A percentile compares a stretch with the other conserved stretches of the same genome.
phyloP scores from a whole-genome alignment of 108 stramenopile genomes.

The Skeletonema menzelii region DNA sequence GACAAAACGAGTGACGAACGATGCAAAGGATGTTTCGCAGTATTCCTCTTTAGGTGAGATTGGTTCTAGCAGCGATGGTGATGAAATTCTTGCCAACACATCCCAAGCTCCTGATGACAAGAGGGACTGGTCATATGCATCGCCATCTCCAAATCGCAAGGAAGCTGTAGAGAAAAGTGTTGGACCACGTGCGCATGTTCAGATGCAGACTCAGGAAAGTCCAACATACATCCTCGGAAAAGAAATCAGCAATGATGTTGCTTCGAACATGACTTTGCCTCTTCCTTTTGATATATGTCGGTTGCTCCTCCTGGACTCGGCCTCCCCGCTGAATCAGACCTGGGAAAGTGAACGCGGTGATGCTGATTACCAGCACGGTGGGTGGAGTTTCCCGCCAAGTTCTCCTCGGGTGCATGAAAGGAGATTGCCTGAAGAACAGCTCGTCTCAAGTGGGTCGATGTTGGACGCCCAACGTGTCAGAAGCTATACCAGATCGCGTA shows the following conservation, averaged over 20 bases:
- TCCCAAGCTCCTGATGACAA: slow-evolving; percentile 8
- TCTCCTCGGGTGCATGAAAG: slow-evolving; percentile 74
- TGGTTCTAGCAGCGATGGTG: slow-evolving; percentile 37
- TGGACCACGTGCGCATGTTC: slow-evolving; percentile 9
- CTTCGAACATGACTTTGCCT: slow-evolving; percentile 58
- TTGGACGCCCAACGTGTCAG: slow-evolving; percentile 68
- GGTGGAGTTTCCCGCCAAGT: slow-evolving; percentile 75
- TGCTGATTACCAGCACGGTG: slow-evolving; percentile 59
- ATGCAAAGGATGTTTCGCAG: slow-evolving; percentile 25
- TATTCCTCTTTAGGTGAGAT: slow-evolving; percentile 45
- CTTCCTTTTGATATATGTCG: slow-evolving; percentile 74
- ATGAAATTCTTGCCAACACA: slow-evolving; percentile 22
- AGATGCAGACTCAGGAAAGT: slow-evolving; percentile 10
- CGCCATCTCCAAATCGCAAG: slow-evolving; percentile 20
- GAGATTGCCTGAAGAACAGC: slow-evolving; percentile 62
- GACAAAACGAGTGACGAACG: slow-evolving; percentile 10
- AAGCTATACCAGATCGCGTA: slow-evolving; percentile 62
- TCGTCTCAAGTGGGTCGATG: slow-evolving; percentile 81
- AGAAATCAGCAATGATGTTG: slow-evolving; percentile 62
- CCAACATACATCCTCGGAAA: slow-evolving; percentile 75
- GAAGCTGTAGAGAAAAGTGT: slow-evolving; percentile 19
- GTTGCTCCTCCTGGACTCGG: slow-evolving; percentile 71
- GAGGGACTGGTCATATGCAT: slow-evolving; percentile 35
- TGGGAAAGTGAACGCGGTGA: slow-evolving; percentile 82
- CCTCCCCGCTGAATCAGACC: slow-evolving; percentile 72